A percentile compares a stretch with the other conserved stretches of the same genome.
Evolutionary conservation across 2,329 filamentous ascomycete genomes (phyloP).

Genomic region (Aspergillus alliaceus): DNA sequence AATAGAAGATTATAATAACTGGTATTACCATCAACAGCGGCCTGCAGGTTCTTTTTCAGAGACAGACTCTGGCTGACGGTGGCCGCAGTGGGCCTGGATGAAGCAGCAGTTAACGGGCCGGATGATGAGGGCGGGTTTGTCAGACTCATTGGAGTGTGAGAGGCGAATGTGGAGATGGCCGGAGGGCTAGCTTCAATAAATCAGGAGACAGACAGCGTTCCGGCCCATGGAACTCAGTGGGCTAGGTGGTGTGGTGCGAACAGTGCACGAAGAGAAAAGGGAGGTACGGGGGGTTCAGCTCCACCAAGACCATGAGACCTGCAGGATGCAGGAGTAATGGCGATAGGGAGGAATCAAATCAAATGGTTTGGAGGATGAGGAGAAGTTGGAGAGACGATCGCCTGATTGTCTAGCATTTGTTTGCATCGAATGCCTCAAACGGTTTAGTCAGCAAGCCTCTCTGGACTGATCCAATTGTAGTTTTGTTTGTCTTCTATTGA

Average conservation of each 20-base stretch:
- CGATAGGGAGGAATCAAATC: not conserved
- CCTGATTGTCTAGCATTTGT: not conserved
- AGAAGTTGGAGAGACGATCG: not conserved
- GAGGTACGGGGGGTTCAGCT: not conserved
- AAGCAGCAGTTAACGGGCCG: conserved; percentile 39
- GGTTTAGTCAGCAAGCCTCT: not conserved
- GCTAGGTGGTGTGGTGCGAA: conserved; percentile 1
- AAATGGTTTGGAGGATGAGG: not conserved
- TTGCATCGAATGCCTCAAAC: not conserved
- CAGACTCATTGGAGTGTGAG: conserved; percentile 38
- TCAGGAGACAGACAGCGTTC: conserved; percentile 1
- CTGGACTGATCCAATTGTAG: not conserved
- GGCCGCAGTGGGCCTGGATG: conserved; percentile 34
- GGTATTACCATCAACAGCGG: conserved; percentile 48
- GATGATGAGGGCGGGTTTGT: conserved; percentile 43
- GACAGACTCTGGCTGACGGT: conserved; percentile 33
- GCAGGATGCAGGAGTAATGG: not conserved
- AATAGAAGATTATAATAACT: conserved; percentile 16
- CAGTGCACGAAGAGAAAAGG: not conserved
- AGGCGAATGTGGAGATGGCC: conserved; percentile 5
- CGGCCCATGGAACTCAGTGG: not conserved
- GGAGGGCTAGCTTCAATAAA: not conserved
- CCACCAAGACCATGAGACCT: not conserved
- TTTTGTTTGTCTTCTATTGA: too few relatives aligned
- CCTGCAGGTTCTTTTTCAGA: conserved; percentile 45